Evolutionary conservation across 805 yeast species (phyloP), one percentile per base, ranked within the genome.

Genomic region (Wickerhamiella slavikovae): DNA sequence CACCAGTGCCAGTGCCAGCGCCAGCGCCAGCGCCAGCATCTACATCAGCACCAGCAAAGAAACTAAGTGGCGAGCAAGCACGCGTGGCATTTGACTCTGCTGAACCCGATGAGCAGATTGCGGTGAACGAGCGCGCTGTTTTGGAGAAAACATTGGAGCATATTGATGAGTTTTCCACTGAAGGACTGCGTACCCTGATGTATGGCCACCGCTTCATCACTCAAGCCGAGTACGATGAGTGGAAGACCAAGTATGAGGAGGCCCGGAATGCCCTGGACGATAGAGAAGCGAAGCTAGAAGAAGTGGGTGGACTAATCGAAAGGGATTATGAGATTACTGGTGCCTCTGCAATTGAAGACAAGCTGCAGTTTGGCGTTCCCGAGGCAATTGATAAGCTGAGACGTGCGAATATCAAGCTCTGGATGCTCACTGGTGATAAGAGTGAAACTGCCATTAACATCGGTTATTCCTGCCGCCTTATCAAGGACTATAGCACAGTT

Each of bases 341-440:
- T 4, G 94, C 93, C 3, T 82, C 95, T 4, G 98, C 96, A 0
- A 89, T 89, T 37, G 99, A 89, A 48, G 99, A 89, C 47, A 89
- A 85, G 46, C 60, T 89, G 23, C 99, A 89, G 53, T 75, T 72
- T 15, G 99, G 98, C n/a, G 98, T 89, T 5, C 75, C 95, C 15
- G 93, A 83, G 31, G 68, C 96, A 0, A 83, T 89, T 38, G 95
- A 80, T 34, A 82, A 80, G 44, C 61, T 89, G 29, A 66, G 93
- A 41, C 62, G 91, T 38, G 96, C 99, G 0, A 93, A 93, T 2
- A 80, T 89, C 33, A 79, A 74, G 44, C 54, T 89, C 60, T 89
- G 99, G 99, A 89, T 89, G 95, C 58, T 89, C 28, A 89, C 99
- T 0, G 99, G 99, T 26, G 99, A 89, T 49, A 91, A 91, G 47